Percentiles rank a stretch among this genome's conserved stretches.
Evolutionary conservation across 2,329 filamentous ascomycete genomes (phyloP).

Genomic region (Phaeosphaeria sp.): DNA sequence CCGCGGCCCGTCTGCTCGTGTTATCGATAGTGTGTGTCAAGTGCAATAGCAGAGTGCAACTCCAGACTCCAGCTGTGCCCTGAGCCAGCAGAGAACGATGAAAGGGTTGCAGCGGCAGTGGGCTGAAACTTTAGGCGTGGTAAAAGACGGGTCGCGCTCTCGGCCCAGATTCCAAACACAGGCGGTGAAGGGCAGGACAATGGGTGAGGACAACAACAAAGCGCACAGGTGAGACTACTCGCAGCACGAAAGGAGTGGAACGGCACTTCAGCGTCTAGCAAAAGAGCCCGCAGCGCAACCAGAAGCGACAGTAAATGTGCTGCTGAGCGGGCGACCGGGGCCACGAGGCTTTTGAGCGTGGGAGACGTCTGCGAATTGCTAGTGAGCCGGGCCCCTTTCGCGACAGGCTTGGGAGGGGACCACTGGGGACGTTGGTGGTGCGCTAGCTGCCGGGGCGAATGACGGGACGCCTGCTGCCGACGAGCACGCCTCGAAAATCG

Average conservation of each 20-base stretch:
- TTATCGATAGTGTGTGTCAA: constrained; percentile 17
- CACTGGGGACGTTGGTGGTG: constrained; percentile 18
- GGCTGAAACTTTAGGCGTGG: constrained; percentile 23
- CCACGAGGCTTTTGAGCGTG: constrained; percentile 20
- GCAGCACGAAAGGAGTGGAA: constrained; percentile 18
- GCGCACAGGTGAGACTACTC: not conserved
- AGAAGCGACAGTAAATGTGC: constrained; percentile 6
- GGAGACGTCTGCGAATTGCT: constrained; percentile 24
- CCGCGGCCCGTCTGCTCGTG: constrained; percentile 24
- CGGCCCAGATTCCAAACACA: constrained; percentile 16
- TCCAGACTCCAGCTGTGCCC: constrained; percentile 5
- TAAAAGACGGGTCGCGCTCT: constrained; percentile 9
- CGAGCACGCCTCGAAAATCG: constrained; percentile 2
- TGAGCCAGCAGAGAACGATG: constrained; percentile 9
- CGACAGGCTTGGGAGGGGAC: not conserved
- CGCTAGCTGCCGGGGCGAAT: constrained; percentile 27
- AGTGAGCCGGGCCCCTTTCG: constrained; percentile 37
- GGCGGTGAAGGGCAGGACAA: constrained; percentile 19
- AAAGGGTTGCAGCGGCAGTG: constrained; percentile 9
- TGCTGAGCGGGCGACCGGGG: constrained; percentile 9
- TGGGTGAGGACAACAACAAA: constrained; percentile 16
- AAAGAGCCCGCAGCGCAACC: constrained; percentile 26
- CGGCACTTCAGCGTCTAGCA: constrained; percentile 29
- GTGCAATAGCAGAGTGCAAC: not conserved
- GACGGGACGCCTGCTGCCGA: constrained; percentile 8